Evolutionary conservation across 352 stramenopile species (phyloP), one percentile per base, ranked within the genome.

Genomic region (Poterioochromonas sp.): DNA sequence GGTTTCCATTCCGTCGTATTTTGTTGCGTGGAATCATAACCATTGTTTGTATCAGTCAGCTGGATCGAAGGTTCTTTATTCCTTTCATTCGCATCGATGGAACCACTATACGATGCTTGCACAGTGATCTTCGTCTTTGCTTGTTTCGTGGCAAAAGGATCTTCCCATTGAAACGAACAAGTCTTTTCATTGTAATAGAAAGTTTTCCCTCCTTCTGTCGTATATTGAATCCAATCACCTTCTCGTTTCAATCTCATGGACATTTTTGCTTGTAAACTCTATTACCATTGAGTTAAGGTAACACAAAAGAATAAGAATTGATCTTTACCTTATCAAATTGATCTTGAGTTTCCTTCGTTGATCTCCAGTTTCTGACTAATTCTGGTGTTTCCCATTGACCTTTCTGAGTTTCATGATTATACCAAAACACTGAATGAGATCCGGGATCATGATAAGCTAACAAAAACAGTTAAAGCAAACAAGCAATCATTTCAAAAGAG

Each of bases 101-200:
- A 35, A 5, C 39, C 20, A 76, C 34, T 8, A 40, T 35, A 35
- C 34, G 53, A 15, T 43, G n/a, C 11, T 35, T 32, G 37, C 53
- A 8, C 47, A 71, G 8, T 76, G 39, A 11, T 77, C 29, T 51
- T 81, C 43, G 40, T 76, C 63, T n/a, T n/a, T n/a, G n/a, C n/a
- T n/a, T n/a, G n/a, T n/a, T n/a, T 63, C 8, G 5, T 18, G 18
- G 18, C 43, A 8, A 62, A 12, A 39, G 80, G 80, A 60, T 78
- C 58, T 65, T 76, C 77, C 80, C 80, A 83, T 41, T 82, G 77
- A 40, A 83, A 83, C 29, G 73, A 44, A 49, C 81, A 79, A 47
- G 40, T 79, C 43, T 69, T 83, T 35, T 81, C 80, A 73, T 84
- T 83, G 53, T 84, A 84, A 54, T 83, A 84, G 37, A 84, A 83